These are phyloP conservation scores for Pestalotiopsis fici DNA, from an alignment of 2,329 filamentous ascomycete genomes.

Conservation along the genomic window DNA sequence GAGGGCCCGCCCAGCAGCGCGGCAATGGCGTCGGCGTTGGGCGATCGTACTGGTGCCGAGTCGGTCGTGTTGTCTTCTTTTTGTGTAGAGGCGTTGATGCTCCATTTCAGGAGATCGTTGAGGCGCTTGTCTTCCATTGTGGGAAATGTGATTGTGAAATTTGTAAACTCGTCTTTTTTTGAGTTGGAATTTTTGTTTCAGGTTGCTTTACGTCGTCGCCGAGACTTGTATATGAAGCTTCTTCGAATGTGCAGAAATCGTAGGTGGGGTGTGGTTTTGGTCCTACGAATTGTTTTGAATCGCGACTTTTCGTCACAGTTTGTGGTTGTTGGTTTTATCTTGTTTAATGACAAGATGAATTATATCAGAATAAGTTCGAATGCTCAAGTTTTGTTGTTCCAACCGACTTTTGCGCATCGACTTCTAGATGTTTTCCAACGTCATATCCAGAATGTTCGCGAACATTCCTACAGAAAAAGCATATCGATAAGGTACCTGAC, in stretches of 20 bases:
- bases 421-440: neutral
- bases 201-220: neutral
- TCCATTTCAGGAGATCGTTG: constrained; percentile 81
- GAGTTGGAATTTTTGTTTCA: neutral
- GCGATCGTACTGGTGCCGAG: constrained; percentile 17
- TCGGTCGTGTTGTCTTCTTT: constrained; percentile 23
- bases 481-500: constrained; percentile 5
- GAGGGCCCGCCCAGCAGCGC: constrained; percentile 81
- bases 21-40: constrained; percentile 71
- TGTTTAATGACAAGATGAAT: neutral
- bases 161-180: constrained; percentile 6
- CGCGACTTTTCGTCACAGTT: neutral
- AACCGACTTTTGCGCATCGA: neutral
- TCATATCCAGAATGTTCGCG: constrained; percentile 6
- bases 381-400: neutral
- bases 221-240: neutral
- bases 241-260: neutral
- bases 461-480: constrained; percentile 2
- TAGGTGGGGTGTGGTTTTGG: neutral
- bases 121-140: constrained; percentile 60
- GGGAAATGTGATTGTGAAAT: neutral
- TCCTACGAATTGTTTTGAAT: neutral
- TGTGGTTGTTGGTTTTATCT: neutral
- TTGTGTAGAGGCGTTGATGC: constrained; percentile 49
- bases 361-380: neutral